These are phyloP conservation scores for Phlebiopsis gigantea DNA, from an alignment of 768 basidiomycete species.

Conservation along the genomic window DNA sequence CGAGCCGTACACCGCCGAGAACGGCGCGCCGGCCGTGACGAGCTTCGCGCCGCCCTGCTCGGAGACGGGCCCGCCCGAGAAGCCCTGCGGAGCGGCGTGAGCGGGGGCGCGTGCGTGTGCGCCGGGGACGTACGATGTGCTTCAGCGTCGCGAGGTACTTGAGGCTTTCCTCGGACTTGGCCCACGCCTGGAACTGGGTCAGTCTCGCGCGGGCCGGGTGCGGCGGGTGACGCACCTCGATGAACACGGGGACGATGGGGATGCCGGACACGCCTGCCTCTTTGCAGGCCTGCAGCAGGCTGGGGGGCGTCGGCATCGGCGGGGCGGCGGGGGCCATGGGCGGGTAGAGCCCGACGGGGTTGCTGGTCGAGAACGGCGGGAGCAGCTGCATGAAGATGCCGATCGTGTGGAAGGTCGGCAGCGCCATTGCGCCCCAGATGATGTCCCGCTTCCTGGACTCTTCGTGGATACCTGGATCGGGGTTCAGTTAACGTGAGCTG, in stretches of 20 bases:
- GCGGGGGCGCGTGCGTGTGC: background rate
- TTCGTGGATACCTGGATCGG: background rate
- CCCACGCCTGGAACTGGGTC: conserved; percentile 6
- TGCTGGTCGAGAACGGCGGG: conserved; percentile 8
- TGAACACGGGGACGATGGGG: conserved; percentile 20
- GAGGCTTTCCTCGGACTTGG: conserved; percentile 3
- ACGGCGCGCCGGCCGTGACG: conserved; percentile 4
- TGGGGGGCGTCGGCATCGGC: conserved; percentile 19
- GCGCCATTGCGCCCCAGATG: conserved; percentile 13
- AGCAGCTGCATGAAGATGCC: background rate
- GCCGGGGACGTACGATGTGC: background rate
- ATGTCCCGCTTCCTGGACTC: conserved; percentile 15
- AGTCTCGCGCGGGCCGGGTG: background rate
- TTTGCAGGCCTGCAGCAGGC: conserved; percentile 9
- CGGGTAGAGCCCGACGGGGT: conserved; percentile 16
- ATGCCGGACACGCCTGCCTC: conserved; percentile 10
- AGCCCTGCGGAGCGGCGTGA: background rate
- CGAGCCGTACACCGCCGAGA: conserved; percentile 4
- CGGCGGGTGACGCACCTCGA: conserved; percentile 20
- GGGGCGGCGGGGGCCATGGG: conserved; percentile 21
- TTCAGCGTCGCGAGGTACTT: conserved; percentile 1
- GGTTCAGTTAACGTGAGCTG: background rate
- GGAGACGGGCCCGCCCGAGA: conserved; percentile 6
- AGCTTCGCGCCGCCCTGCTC: conserved; percentile 1
- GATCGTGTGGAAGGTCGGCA: conserved; percentile 22